Base-by-base conservation (phyloP, 257 asterid species). In the Lithospermum erythrorhizon region DNA sequence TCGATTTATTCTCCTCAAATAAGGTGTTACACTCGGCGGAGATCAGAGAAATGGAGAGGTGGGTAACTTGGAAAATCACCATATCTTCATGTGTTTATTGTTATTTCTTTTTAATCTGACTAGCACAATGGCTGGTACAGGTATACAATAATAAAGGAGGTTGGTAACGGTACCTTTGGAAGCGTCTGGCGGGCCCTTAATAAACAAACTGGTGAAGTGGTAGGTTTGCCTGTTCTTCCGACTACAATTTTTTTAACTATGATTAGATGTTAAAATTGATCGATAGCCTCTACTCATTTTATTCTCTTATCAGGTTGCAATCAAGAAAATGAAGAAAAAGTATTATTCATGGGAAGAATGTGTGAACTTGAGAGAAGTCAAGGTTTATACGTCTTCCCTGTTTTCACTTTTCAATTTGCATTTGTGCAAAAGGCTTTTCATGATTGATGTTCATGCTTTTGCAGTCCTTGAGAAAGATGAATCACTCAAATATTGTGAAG, bases 291-390 rank as follows among this genome's bases (percentile, higher is more conserved):
- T 56, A 30, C 11, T 22, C n/a, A 22, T 22, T 56, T 10, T 22
- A 13, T 19, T 18, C n/a, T 56, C 37, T n/a, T 23, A 56, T 22
- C 60, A 91, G 98, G 98, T 91, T 61, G 98, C 98, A n/a, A 81
- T 91, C 37, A 91, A 91, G 75, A 84, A 78, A 72, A 89, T 91
- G 97, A 91, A 91, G 85, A 91, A 86, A 69, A 88, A 84, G 51
- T 91, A 84, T 63, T 91, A 81, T 78, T 89, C 95, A 13, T 91
- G 97, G 97, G 98, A 86, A 68, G 98, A 91, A 73, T 91, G 98
- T 74, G 81, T 91, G 45, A 89, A 80, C 76, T 86, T 91, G 77
- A 89, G 97, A 86, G 98, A 91, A 85, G 98, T 56, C 16, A 56
- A 56, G 57, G 57, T 53, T 53, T 16, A 53, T 20, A 20, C 15